These are phyloP conservation scores for Geranomyces michiganensis DNA, from an alignment of 192 early-diverging fungal species.

Conservation along the genomic window DNA sequence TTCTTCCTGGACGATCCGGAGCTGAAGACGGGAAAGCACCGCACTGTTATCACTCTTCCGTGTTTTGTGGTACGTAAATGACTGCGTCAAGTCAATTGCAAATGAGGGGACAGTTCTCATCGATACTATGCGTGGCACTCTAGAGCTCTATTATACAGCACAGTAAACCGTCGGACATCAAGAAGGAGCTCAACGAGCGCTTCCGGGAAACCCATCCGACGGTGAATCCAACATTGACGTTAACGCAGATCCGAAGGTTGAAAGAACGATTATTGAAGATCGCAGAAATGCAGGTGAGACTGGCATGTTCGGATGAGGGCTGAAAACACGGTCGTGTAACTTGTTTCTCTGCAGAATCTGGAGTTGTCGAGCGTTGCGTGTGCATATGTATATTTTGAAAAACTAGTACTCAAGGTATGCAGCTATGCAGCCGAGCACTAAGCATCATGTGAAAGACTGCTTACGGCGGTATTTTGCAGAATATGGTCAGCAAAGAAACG, in stretches of 20 bases:
- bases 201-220: conserved; percentile 80
- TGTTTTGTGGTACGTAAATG: conserved; percentile 68
- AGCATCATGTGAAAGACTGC: too few species aligned
- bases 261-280: conserved; percentile 70
- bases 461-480: too few species aligned
- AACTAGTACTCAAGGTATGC: conserved; percentile 77
- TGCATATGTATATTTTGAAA: conserved; percentile 95
- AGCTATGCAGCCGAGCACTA: not conserved
- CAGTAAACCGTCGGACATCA: conserved; percentile 77
- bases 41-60: conserved; percentile 78
- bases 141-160: conserved; percentile 84
- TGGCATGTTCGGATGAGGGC: too few species aligned
- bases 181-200: conserved; percentile 85
- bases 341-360: conserved; percentile 59
- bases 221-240: conserved; percentile 76
- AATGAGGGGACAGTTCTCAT: not conserved
- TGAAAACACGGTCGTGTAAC: too few species aligned
- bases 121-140: conserved; percentile 5
- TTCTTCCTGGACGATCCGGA: conserved; percentile 86
- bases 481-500: conserved; percentile 71
- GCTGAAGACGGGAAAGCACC: conserved; percentile 75
- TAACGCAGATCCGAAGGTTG: conserved; percentile 85
- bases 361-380: conserved; percentile 89
- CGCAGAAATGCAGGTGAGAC: conserved; percentile 48
- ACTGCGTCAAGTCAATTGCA: not conserved